phyloP scores from a whole-genome alignment of 805 yeast genomes.

The Schwanniomyces occidentalis region DNA sequence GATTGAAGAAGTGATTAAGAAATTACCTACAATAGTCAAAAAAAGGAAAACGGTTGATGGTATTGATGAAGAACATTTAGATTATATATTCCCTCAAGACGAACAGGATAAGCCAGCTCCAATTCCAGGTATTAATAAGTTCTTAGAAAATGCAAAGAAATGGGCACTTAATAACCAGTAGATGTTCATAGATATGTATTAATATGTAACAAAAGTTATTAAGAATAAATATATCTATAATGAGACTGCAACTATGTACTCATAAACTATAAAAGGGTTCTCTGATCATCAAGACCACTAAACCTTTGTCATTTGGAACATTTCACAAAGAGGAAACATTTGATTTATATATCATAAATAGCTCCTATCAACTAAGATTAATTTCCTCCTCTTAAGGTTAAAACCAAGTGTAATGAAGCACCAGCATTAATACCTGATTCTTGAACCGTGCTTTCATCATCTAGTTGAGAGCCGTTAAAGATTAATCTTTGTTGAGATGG shows the following conservation, averaged over 20 bases:
- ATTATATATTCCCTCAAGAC: slow-evolving; percentile 70
- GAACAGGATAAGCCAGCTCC: slow-evolving; percentile 20
- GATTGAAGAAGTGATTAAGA: slow-evolving; percentile 33
- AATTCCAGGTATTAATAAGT: slow-evolving; percentile 30
- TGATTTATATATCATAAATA: no score
- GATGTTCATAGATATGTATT: no score
- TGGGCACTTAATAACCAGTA: slow-evolving; percentile 11
- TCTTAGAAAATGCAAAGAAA: slow-evolving; percentile 44
- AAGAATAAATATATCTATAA: no score
- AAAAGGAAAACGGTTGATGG: slow-evolving; percentile 46
- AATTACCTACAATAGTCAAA: slow-evolving; percentile 56
- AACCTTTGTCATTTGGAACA: no score
- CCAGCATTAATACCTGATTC: slow-evolving; percentile 82
- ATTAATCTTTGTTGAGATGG: slow-evolving; percentile 93
- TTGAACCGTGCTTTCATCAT: slow-evolving; percentile 73
- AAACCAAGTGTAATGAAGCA: slow-evolving; percentile 82
- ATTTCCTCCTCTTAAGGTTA: slow-evolving; percentile 88
- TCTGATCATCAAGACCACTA: no score
- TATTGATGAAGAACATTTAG: slow-evolving; percentile 53
- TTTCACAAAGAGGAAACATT: no score
- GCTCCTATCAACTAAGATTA: no score
- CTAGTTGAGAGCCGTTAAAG: slow-evolving; percentile 88
- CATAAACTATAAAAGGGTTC: no score
- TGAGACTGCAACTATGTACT: no score
- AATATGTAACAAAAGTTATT: no score